These are phyloP conservation scores for Zymoseptoria pseudotritici DNA, from an alignment of 2,329 filamentous ascomycete genomes.

Conservation along the genomic window DNA sequence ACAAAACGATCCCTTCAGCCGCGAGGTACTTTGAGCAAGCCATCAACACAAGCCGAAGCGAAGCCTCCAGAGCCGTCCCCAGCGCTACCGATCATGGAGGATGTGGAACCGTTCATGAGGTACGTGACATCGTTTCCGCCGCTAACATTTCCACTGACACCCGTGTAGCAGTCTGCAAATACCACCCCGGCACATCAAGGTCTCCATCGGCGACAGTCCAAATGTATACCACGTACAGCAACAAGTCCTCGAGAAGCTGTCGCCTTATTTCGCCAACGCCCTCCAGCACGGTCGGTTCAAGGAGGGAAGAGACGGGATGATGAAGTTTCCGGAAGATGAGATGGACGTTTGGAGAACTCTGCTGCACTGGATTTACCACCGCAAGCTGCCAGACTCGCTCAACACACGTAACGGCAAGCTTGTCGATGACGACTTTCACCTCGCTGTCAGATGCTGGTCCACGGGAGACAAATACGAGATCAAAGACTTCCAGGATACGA, in stretches of 20 bases:
- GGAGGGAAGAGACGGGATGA: neutral
- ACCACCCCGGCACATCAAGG: too few species aligned
- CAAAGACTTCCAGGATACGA: slow-evolving; percentile 3
- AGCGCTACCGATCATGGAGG: neutral
- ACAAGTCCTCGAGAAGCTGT: neutral
- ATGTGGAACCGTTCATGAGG: neutral
- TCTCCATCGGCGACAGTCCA: neutral
- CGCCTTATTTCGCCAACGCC: neutral
- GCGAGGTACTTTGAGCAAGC: too few species aligned
- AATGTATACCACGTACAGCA: slow-evolving; percentile 1
- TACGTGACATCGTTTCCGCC: neutral
- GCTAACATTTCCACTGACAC: too few species aligned
- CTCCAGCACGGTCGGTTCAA: neutral
- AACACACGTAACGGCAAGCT: neutral
- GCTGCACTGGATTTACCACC: slow-evolving; percentile 4
- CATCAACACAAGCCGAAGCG: too few species aligned
- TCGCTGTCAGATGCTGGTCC: slow-evolving; percentile 3
- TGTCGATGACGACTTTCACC: neutral
- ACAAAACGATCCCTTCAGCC: too few species aligned
- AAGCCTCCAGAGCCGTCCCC: too few species aligned
- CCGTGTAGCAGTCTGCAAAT: too few species aligned
- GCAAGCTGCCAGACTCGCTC: neutral
- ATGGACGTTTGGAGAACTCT: slow-evolving; percentile 3
- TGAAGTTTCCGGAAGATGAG: slow-evolving; percentile 6
- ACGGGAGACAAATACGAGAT: slow-evolving; percentile 10